Conservation (phyloP, 495 filamentous ascomycete species). For the Bryoglossum gracile region DNA sequence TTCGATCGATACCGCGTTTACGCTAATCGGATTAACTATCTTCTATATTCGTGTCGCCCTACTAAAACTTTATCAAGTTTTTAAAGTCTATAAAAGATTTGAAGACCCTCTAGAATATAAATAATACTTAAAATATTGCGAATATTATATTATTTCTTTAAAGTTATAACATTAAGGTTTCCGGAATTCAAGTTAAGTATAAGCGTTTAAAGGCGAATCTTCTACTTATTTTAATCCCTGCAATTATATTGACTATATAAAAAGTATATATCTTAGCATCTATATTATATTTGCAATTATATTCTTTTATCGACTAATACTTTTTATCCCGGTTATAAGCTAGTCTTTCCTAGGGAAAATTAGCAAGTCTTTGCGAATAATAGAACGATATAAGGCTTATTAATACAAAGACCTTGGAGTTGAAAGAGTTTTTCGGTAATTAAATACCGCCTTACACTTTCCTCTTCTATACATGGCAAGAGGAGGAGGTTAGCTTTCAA, state of each 20-base stretch:
- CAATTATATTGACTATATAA: too few relatives aligned
- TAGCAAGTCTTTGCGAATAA: too few relatives aligned
- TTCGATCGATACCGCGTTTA: too few relatives aligned
- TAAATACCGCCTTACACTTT: slow-evolving; percentile 25
- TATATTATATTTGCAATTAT: too few relatives aligned
- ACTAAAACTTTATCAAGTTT: not conserved
- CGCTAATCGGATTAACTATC: too few relatives aligned
- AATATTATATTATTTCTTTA: not conserved
- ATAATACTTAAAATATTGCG: not conserved
- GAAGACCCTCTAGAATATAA: not conserved
- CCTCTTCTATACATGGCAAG: slow-evolving; percentile 28
- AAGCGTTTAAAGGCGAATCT: too few relatives aligned
- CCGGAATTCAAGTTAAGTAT: not conserved
- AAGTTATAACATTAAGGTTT: not conserved
- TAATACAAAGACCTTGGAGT: slow-evolving; percentile 12
- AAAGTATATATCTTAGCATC: too few relatives aligned
- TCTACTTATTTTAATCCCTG: too few relatives aligned
- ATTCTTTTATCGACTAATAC: too few relatives aligned
- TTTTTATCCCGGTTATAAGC: too few relatives aligned
- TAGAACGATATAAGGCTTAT: slow-evolving; percentile 20
- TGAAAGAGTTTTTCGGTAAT: slow-evolving; percentile 12
- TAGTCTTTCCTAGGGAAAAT: too few relatives aligned
- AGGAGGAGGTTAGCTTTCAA: slow-evolving; percentile 26
- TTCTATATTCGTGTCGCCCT: too few relatives aligned
- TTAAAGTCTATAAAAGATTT: not conserved